A percentile compares a stretch with the other conserved stretches of the same genome.
Conservation (phyloP, 2,329 filamentous ascomycete species). For the Alternaria triticimaculans region DNA sequence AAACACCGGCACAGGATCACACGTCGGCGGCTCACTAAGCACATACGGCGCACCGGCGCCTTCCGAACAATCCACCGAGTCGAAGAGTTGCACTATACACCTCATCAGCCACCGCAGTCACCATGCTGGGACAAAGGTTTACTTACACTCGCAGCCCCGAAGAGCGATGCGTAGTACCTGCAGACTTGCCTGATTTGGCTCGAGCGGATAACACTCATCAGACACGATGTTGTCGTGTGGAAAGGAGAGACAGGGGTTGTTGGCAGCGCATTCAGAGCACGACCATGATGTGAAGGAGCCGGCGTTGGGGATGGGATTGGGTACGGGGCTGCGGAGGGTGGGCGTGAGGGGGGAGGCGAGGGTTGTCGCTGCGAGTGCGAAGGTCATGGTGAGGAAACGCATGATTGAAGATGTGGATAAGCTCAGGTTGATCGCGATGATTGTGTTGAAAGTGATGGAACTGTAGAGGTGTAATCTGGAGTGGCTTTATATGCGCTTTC, state of each 20-base stretch:
- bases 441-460: neutral
- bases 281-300: neutral
- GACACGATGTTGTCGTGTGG: neutral
- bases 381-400: neutral
- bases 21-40: neutral
- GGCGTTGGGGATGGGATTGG: neutral
- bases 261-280: neutral
- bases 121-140: neutral
- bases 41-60: neutral
- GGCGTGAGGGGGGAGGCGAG: neutral
- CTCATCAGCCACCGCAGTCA: neutral
- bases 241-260: neutral
- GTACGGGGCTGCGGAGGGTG: neutral
- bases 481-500: neutral
- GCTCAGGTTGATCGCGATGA: neutral
- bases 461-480: neutral
- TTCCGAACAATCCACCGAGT: neutral
- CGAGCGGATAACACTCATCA: neutral
- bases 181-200: neutral
- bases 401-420: neutral
- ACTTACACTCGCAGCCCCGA: neutral
- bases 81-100: neutral
- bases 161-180: neutral
- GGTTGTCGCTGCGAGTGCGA: neutral
- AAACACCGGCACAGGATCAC: neutral